Evolutionary conservation across 371 early-diverging fungal genomes (phyloP), one percentile per base, ranked within the genome.

Genomic region (Actinomortierella wolfii): DNA sequence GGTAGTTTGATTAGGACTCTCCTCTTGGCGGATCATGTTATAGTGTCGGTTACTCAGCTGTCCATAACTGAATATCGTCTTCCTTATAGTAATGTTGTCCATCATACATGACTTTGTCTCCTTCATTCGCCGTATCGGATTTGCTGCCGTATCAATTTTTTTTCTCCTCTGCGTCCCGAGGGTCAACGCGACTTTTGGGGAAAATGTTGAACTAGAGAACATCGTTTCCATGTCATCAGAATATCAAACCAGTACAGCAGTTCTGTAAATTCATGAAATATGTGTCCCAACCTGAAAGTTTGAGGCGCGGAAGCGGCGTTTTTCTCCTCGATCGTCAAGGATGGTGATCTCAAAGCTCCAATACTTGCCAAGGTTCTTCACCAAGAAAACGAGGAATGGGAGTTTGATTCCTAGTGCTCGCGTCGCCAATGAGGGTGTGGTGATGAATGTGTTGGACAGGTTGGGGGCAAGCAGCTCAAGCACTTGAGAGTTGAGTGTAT

Each of bases 271-370:
- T 48, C 29, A 11, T 45, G 17, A 4, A 29, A 13, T 64, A n/a
- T 20, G 39, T 23, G 23, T 25, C 54, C 74, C 67, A 64, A 91
- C 91, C 85, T 94, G 95, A 78, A 91, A 97, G 69, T 95, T 97
- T n/a, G 91, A 89, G 7, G 94, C 90, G 48, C 97, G 79, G 64
- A 97, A 93, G 50, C 94, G 67, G 28, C 95, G 80, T 48, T 87
- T 83, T 40, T 85, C 83, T 26, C 89, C 87, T 64, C 88, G 88
- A 68, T 94, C 93, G 67, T 97, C 97, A 39, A 91, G 53, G 8
- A 93, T 83, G 61, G 92, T 87, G 0, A 96, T 89, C 65, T 97
- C 97, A 65, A 97, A 93, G 14, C 94, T 93, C 68, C 95, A 94
- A 67, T 92, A 94, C 69, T 90, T 90, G 59, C 92, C 86, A 43